Evolutionary conservation across 257 asterid genomes (phyloP).

Genomic region (Salvia rosmarinus): DNA sequence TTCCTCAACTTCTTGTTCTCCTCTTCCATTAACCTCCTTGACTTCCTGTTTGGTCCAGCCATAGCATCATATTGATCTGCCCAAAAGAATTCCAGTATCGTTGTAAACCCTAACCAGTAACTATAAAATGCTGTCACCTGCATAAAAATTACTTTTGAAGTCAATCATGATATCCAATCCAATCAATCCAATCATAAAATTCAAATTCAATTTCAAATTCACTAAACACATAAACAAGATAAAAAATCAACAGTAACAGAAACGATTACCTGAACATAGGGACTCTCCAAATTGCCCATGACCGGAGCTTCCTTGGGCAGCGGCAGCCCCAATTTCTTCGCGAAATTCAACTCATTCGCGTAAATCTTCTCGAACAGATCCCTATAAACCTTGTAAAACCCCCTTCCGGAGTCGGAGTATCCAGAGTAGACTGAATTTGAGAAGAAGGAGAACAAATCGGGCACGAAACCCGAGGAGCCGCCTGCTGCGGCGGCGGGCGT

Average conservation of each 20-base stretch:
- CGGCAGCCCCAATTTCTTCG: slow-evolving; percentile 63
- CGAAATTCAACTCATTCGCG: slow-evolving; percentile 62
- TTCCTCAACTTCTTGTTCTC: slow-evolving; percentile 91
- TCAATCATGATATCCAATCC: slow-evolving; percentile 16
- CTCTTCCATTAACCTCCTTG: slow-evolving; percentile 87
- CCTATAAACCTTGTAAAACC: slow-evolving; percentile 82
- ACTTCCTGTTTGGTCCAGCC: slow-evolving; percentile 84
- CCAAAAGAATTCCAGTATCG: slow-evolving; percentile 88
- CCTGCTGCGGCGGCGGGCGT: slow-evolving; percentile 35
- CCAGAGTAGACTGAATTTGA: slow-evolving; percentile 85
- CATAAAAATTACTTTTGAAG: slow-evolving; percentile 23
- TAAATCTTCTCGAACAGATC: slow-evolving; percentile 75
- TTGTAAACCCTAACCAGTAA: slow-evolving; percentile 78
- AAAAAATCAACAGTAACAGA: slow-evolving; percentile 6
- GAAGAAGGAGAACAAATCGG: slow-evolving; percentile 76
- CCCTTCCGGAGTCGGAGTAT: slow-evolving; percentile 75
- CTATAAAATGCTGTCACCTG: slow-evolving; percentile 94
- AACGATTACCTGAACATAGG: slow-evolving; percentile 69
- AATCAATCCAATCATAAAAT: no score
- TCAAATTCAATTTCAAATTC: neutral
- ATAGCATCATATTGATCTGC: slow-evolving; percentile 78
- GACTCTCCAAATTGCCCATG: slow-evolving; percentile 80
- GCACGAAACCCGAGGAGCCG: slow-evolving; percentile 51
- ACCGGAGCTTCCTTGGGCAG: slow-evolving; percentile 87
- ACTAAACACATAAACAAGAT: no score